Evolutionary conservation across 2,329 filamentous ascomycete species (phyloP).

Genomic region (Ophiostoma triangulosporum): DNA sequence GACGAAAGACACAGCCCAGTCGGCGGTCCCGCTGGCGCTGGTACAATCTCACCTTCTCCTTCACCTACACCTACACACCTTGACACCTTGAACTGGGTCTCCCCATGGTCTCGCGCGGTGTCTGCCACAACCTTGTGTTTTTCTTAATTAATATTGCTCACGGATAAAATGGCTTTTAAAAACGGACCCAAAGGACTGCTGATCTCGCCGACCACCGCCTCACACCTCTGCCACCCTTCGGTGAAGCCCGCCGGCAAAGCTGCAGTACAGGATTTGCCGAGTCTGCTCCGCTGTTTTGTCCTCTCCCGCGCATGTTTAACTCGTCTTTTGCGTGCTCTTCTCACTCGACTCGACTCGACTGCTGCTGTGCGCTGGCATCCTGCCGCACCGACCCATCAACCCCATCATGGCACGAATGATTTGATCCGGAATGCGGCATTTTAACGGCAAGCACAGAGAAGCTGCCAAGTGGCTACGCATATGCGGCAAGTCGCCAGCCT

Average conservation of each 20-base stretch:
- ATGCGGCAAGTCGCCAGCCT: neutral
- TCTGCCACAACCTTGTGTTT: neutral
- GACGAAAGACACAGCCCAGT: neutral
- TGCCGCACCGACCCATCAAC: neutral
- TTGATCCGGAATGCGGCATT: constrained; percentile 9
- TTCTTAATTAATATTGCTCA: neutral
- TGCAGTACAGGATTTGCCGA: neutral
- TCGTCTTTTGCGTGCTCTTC: neutral
- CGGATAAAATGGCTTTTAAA: neutral
- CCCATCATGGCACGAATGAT: constrained; percentile 1
- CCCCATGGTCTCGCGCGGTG: neutral
- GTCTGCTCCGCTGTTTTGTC: neutral
- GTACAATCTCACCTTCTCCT: neutral
- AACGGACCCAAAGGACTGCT: neutral
- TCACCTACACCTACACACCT: neutral
- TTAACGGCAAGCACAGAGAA: constrained; percentile 6
- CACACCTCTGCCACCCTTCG: neutral
- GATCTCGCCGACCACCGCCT: neutral
- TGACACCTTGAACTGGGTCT: neutral
- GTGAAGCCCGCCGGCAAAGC: constrained; percentile 4
- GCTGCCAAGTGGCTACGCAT: constrained; percentile 10
- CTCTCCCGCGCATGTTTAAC: neutral
- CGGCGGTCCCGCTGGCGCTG: constrained; percentile 1
- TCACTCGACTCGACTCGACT: neutral
- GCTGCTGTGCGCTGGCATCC: neutral